phyloP scores from a whole-genome alignment of 495 filamentous ascomycete species.

The Entonaema liquescens region DNA sequence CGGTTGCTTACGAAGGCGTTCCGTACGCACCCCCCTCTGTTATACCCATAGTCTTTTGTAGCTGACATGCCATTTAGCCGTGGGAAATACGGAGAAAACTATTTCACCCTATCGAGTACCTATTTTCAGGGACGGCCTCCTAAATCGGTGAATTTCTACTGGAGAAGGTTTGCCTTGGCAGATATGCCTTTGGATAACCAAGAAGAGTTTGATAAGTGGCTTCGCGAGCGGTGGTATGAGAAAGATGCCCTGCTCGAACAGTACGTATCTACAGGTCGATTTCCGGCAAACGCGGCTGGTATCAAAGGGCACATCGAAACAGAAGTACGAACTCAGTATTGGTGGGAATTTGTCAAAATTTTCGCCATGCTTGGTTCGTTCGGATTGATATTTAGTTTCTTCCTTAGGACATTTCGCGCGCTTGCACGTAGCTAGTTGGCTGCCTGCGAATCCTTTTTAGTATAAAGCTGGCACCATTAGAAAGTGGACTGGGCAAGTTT shows the following conservation, averaged over 20 bases:
- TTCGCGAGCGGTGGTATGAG: slow-evolving; percentile 78
- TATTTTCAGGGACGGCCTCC: slow-evolving; percentile 82
- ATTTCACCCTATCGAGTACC: slow-evolving; percentile 75
- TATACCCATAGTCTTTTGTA: slow-evolving; percentile 16
- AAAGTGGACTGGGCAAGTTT: not conserved
- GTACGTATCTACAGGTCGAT: slow-evolving; percentile 72
- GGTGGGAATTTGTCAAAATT: slow-evolving; percentile 61
- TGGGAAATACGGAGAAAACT: slow-evolving; percentile 76
- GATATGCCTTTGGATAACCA: slow-evolving; percentile 72
- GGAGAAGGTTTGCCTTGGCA: slow-evolving; percentile 72
- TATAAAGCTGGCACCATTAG: not conserved
- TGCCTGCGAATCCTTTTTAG: not conserved
- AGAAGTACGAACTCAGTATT: slow-evolving; percentile 55
- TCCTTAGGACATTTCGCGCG: slow-evolving; percentile 36
- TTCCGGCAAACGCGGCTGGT: slow-evolving; percentile 61
- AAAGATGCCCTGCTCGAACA: slow-evolving; percentile 80
- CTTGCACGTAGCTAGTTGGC: slow-evolving; percentile 14
- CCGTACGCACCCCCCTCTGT: slow-evolving; percentile 59
- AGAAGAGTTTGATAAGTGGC: slow-evolving; percentile 75
- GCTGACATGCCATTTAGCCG: slow-evolving; percentile 53
- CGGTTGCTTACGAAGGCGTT: slow-evolving; percentile 83
- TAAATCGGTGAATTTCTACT: slow-evolving; percentile 87
- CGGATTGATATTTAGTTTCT: slow-evolving; percentile 47
- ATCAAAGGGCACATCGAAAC: slow-evolving; percentile 56
- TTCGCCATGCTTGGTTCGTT: slow-evolving; percentile 54